Base-by-base conservation (phyloP, 2,329 filamentous ascomycete species). In the Diplodia scrobiculata region DNA sequence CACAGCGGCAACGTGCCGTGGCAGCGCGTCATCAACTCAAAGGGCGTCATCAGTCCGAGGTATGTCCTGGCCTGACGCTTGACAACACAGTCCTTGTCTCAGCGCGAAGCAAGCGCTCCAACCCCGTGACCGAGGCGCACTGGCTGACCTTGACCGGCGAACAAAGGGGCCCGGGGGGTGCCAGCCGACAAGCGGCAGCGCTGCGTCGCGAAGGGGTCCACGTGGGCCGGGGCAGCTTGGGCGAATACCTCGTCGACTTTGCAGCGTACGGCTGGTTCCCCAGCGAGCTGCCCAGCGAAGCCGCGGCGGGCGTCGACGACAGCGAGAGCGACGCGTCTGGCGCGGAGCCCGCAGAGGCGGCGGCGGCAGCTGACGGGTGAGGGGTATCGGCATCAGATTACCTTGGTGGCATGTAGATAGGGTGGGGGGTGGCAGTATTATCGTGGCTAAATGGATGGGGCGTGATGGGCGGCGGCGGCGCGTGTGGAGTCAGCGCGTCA, bases 11-110 rank as follows among this genome's bases (percentile, higher is more conserved):
- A 89, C 70, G 94, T 98, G 3, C 94, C 94, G 0, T 98, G 94
- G 94, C 94, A 98, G 81, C 84, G 95, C 67, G 91, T 98, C 67
- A 90, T 98, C 75, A 97, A 94, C 76, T 81, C 91, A 14, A 94
- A 91, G 78, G 93, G 94, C 25, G 82, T 87, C 67, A 96, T 98
- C 70, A 96, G 92, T 52, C 90, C 90, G 7, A 86, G 93, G 91
- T 94, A 73, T 70, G 80, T 75, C 59, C 45, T n/a, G 34, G 3
- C 3, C 25, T 25, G 25, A 25, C 34, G 32, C 41, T 45, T n/a
- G 21, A 45, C 60, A 63, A 53, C 60, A 62, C 58, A 27, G 45
- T 51, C 41, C 29, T 50, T 58, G 62, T 65, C 62, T 65, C 62
- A 64, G 54, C 54, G 36, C 34, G 25, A 27, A 58, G 54, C 36